Evolutionary conservation across 306 rosid species (phyloP).

Genomic region (Betula pendula): DNA sequence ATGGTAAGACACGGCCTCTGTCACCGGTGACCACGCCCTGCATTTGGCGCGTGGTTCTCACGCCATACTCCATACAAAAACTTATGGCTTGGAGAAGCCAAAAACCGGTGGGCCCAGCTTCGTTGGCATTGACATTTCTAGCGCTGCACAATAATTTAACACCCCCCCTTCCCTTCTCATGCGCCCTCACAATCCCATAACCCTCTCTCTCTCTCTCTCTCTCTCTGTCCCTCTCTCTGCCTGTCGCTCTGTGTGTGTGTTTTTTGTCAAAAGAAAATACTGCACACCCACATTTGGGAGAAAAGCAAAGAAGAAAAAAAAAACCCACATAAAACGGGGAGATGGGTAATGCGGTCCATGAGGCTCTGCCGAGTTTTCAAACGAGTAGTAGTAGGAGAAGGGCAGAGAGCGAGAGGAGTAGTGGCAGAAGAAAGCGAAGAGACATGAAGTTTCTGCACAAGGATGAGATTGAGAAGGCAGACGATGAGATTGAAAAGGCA

Average conservation of each 20-base stretch:
- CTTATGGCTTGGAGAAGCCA: slow-evolving; percentile 42
- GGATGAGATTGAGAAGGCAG: too few relatives aligned
- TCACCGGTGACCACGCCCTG: slow-evolving; percentile 29
- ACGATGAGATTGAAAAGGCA: slow-evolving; percentile 62
- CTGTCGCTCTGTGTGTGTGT: too few relatives aligned
- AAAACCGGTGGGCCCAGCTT: slow-evolving; percentile 69
- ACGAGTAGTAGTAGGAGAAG: slow-evolving; percentile 17
- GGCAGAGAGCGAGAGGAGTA: neutral
- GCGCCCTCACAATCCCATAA: neutral
- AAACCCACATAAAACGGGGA: too few relatives aligned
- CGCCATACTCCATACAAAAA: slow-evolving; percentile 29
- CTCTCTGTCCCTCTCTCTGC: neutral
- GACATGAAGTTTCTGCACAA: slow-evolving; percentile 6
- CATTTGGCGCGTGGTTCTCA: slow-evolving; percentile 28
- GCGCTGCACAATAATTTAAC: slow-evolving; percentile 64
- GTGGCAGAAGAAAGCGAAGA: slow-evolving; percentile 9
- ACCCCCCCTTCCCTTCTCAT: slow-evolving; percentile 11
- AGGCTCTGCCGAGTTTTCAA: slow-evolving; percentile 32
- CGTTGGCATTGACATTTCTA: slow-evolving; percentile 95
- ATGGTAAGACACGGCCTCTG: neutral
- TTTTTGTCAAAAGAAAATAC: too few relatives aligned
- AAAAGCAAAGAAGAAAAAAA: too few relatives aligned
- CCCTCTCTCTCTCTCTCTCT: neutral
- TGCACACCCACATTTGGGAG: neutral
- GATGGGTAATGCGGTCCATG: slow-evolving; percentile 22